A percentile compares a stretch with the other conserved stretches of the same genome.
Conservation (phyloP, 2,329 filamentous ascomycete genomes). For the Ceratocystis smalleyi region DNA sequence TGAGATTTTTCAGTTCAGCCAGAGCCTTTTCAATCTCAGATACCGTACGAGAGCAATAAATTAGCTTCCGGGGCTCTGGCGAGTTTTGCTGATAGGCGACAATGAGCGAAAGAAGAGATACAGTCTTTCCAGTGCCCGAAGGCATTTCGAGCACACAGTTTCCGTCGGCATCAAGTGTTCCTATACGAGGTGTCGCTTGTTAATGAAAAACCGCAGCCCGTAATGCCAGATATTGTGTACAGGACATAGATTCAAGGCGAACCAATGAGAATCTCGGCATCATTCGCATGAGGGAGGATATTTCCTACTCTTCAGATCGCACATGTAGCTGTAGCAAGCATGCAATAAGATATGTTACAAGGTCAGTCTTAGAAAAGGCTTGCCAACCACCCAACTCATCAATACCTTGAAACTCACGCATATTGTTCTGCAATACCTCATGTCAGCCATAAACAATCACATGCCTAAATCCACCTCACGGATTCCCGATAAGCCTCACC, state of each 20-base stretch:
- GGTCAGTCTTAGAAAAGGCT: neutral
- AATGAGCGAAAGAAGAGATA: slow-evolving; percentile 86
- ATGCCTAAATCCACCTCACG: neutral
- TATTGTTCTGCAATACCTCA: slow-evolving; percentile 33
- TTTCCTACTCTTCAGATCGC: slow-evolving; percentile 37
- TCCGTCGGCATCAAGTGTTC: slow-evolving; percentile 79
- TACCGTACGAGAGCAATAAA: slow-evolving; percentile 99
- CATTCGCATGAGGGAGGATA: neutral
- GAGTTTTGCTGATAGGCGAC: slow-evolving; percentile 92
- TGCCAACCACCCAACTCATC: no score
- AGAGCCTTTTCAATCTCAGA: slow-evolving; percentile 98
- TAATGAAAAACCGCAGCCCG: neutral
- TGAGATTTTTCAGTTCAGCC: slow-evolving; percentile 75
- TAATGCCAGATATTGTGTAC: no score
- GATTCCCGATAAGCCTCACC: slow-evolving; percentile 24
- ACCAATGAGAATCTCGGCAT: neutral
- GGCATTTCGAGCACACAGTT: slow-evolving; percentile 98
- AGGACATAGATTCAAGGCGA: neutral
- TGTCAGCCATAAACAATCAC: neutral
- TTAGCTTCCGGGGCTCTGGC: slow-evolving; percentile 84
- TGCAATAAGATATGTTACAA: neutral
- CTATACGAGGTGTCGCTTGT: slow-evolving; percentile 21
- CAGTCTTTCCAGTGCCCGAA: slow-evolving; percentile 93
- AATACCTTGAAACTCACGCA: slow-evolving; percentile 26
- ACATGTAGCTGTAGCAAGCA: slow-evolving; percentile 34